Evolutionary conservation across 2,329 filamentous ascomycete species (phyloP).

Genomic region (Nakataea oryzae): DNA sequence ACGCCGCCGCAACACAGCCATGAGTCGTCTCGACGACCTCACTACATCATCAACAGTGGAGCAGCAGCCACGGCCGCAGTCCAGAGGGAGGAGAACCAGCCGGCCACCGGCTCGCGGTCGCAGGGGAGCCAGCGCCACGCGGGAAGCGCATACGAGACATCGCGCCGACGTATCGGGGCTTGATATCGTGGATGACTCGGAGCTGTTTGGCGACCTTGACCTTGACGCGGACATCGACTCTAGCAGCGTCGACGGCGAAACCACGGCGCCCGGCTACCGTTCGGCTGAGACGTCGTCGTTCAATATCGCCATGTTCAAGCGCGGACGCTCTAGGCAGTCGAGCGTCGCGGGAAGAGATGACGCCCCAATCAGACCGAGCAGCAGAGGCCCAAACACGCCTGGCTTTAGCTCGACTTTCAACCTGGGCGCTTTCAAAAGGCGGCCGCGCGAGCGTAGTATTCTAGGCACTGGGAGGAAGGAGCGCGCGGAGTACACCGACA

Average conservation of each 20-base stretch:
- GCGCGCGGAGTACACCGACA: slow-evolving; percentile 7
- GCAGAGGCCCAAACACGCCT: slow-evolving; percentile 35
- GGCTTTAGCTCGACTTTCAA: slow-evolving; percentile 40
- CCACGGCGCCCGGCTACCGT: slow-evolving; percentile 15
- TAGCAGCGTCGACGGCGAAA: slow-evolving; percentile 22
- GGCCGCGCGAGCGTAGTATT: slow-evolving; percentile 51
- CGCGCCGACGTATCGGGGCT: slow-evolving; percentile 33
- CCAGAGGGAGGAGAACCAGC: slow-evolving; percentile 9
- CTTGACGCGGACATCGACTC: slow-evolving; percentile 28
- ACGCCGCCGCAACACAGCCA: slow-evolving; percentile 23
- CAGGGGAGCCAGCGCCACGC: slow-evolving; percentile 21
- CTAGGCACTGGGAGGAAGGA: slow-evolving; percentile 39
- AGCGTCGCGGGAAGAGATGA: slow-evolving; percentile 41
- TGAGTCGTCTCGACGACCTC: slow-evolving; percentile 24
- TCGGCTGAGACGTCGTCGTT: slow-evolving; percentile 35
- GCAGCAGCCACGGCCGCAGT: slow-evolving; percentile 4
- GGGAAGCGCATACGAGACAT: not conserved
- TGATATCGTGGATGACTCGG: slow-evolving; percentile 33
- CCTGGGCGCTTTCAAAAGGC: slow-evolving; percentile 46
- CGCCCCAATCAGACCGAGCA: slow-evolving; percentile 41
- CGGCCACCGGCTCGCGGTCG: slow-evolving; percentile 25
- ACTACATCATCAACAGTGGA: slow-evolving; percentile 13
- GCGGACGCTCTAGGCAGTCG: slow-evolving; percentile 32
- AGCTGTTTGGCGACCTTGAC: slow-evolving; percentile 32
- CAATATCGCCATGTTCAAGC: slow-evolving; percentile 34